Evolutionary conservation across 2,329 filamentous ascomycete species (phyloP), one percentile per base, ranked within the genome.

Genomic region (Thelonectria olida): DNA sequence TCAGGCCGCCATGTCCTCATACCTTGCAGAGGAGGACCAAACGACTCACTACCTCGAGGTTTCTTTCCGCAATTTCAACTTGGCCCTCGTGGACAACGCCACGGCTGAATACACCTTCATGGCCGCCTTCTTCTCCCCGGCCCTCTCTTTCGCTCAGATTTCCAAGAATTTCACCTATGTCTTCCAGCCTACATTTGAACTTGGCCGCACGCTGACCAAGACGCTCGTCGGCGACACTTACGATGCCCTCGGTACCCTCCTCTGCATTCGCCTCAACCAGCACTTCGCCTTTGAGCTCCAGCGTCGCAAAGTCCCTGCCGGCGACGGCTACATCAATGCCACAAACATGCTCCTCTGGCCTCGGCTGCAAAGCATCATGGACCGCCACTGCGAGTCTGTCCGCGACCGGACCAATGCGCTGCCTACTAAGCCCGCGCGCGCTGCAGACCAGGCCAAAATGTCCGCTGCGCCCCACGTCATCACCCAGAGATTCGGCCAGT

Each of bases 281-380:
- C 92, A 96, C 68, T 90, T 95, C 61, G 94, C 96, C 15, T 99
- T 99, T 74, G 92, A 97, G 76, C 84, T 98, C 31, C 96, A 99
- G 76, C 87, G 95, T 10, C 89, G 95, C 55, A 95, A 96, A 74
- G 88, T 98, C 1, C 96, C 96, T 0, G 90, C 93, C 5, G 89
- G 92, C 2, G 96, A 99, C 73, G 85, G 88, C 38, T 99, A 99
- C 74, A 90, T 97, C 74, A 99, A 99, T 75, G 94, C 89, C 45
- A 97, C 93, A 5, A 94, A 91, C 73, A 99, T 99, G 93, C 87
- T 96, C 3, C 86, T 99, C 6, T 99, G 96, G 96, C 96, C 96
- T 7, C 90, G 95, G 23, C 92, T 99, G 71, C 96, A 99, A 77
- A 87, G 92, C 58, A 89, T 97, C 69, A 97, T 99, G 88, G 94